Conservation (phyloP, 2,329 filamentous ascomycete genomes). For the Aspergillus sergii region DNA sequence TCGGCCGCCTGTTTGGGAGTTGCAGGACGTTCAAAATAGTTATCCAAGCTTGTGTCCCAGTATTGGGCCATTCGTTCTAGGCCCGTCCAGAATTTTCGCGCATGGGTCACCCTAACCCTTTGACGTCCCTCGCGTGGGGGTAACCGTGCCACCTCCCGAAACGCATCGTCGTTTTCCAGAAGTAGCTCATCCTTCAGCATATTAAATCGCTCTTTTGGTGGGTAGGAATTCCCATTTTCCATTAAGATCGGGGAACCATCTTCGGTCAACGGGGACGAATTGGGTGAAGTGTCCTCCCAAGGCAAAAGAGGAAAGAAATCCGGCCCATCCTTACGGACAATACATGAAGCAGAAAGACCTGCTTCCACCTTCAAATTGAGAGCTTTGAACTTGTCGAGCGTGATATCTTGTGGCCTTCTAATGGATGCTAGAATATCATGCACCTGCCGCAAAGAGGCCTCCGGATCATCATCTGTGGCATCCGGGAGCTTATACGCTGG, state of each 20-base stretch:
- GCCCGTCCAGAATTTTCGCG: conserved; percentile 62
- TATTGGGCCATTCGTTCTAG: conserved; percentile 63
- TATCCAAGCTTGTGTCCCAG: conserved; percentile 63
- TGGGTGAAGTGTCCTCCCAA: conserved; percentile 31
- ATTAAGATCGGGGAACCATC: conserved; percentile 37
- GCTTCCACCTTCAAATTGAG: conserved; percentile 45
- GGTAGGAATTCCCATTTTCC: conserved; percentile 53
- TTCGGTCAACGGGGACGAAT: conserved; percentile 18
- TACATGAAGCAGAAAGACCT: conserved; percentile 37
- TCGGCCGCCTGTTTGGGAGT: conserved; percentile 24
- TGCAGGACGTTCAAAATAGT: conserved; percentile 52
- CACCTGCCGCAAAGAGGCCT: conserved; percentile 40
- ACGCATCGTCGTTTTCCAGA: conserved; percentile 60
- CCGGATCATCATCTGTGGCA: conserved; percentile 34
- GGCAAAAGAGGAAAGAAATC: conserved; percentile 41
- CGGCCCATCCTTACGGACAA: conserved; percentile 40
- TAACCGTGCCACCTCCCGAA: conserved; percentile 57
- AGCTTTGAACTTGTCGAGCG: conserved; percentile 39
- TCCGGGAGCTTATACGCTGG: conserved; percentile 48
- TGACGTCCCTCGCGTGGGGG: conserved; percentile 46
- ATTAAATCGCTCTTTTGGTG: conserved; percentile 53
- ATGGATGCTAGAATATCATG: conserved; percentile 49
- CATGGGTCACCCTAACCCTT: conserved; percentile 56
- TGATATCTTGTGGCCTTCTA: conserved; percentile 45
- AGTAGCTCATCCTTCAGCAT: conserved; percentile 54